Conservation (phyloP, 768 basidiomycete genomes). For the Nevesoporus exiguus region DNA sequence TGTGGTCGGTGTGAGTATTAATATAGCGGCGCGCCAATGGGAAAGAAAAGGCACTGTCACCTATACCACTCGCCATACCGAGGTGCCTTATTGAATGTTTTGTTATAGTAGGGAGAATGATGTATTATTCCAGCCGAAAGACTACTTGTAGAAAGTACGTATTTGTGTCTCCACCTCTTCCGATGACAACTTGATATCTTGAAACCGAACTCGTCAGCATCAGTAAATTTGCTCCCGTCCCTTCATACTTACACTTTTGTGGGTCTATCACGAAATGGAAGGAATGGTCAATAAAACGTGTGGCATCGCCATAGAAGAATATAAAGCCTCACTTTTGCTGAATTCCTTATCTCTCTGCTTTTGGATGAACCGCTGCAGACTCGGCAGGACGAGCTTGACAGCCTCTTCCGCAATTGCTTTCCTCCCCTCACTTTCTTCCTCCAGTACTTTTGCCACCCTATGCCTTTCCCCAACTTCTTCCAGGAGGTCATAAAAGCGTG, state of each 20-base stretch:
- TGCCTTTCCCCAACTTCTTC: constrained; percentile 81
- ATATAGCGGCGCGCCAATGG: not conserved
- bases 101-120: not conserved
- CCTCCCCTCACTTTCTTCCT: constrained; percentile 63
- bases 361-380: constrained; percentile 68
- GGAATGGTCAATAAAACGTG: not conserved
- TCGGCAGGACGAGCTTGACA: constrained; percentile 72
- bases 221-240: not conserved
- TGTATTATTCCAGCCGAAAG: not conserved
- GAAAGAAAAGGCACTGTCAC: not conserved
- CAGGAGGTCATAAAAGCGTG: constrained; percentile 73
- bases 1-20: constrained; percentile 2
- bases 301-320: not conserved
- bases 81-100: not conserved
- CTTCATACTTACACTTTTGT: constrained; percentile 45
- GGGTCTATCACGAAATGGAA: constrained; percentile 37
- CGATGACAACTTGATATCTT: constrained; percentile 76
- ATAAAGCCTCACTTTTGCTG: constrained; percentile 63
- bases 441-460: constrained; percentile 60
- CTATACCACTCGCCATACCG: not conserved
- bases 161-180: constrained; percentile 74
- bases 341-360: constrained; percentile 79
- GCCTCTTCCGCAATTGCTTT: constrained; percentile 67
- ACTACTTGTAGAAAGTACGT: constrained; percentile 52
- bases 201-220: constrained; percentile 12